Base-by-base conservation (phyloP, 768 basidiomycete genomes). In the Gelatoporia subvermispora region DNA sequence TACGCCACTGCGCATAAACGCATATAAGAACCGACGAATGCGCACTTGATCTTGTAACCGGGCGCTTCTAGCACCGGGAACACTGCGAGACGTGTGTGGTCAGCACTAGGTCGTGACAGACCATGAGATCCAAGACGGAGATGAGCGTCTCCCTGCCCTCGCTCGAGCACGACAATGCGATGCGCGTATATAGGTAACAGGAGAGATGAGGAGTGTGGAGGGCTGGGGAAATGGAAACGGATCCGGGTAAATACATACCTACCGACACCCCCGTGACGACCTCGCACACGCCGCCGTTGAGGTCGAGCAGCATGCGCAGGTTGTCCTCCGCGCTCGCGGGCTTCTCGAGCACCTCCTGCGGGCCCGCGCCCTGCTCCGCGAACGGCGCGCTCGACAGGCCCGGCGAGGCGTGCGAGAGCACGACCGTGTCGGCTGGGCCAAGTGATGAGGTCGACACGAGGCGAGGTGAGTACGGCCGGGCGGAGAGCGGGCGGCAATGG, bases 191-290 rank as follows among this genome's bases (percentile, higher is more conserved):
- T 20, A 34, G 21, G 17, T n/a, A 34, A 11, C 47, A 24, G 48
- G 42, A 36, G 13, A 25, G 10, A 15, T 8, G 21, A 24, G 4
- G 18, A 20, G 2, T 22, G 20, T 39, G 22, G 17, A 17, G 16
- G 24, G 31, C 24, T 8, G 8, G 22, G 21, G 15, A 3, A 16
- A 15, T 28, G 9, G 43, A 28, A 28, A 22, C 35, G 36, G 4
- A 16, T 4, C 22, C 37, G 37, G 8, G n/a, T 7, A 38, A 38
- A 38, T 4, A 49, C 60, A 9, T 16, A 91, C 92, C 88, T 10
- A 98, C 66, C 13, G 81, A 77, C 16, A 97, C 81, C 8, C 93
- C 95, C 0, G 94, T 97, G 18, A 96, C 90, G 18, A 97, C 92
- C 63, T 95, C 89, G 57, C 93, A 95, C 0, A 84, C 77, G 42